Evolutionary conservation across 148 eudicot genomes (phyloP).

Genomic region (Gaultheria prostrata): DNA sequence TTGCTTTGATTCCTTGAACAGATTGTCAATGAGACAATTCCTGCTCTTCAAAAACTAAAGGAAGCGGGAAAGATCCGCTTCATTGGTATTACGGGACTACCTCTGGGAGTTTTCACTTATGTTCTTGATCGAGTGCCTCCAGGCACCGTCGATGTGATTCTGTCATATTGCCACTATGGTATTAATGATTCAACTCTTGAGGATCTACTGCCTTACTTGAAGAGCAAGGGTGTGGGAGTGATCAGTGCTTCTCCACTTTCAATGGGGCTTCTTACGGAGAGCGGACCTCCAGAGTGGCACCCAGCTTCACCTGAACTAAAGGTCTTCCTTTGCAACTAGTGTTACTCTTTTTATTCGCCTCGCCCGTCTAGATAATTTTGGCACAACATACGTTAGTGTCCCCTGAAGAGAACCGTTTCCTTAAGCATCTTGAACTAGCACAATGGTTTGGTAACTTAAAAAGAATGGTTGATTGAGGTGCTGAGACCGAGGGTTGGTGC

Average conservation of each 20-base stretch:
- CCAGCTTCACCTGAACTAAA: conserved; percentile 88
- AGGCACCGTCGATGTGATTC: conserved; percentile 79
- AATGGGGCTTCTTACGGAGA: conserved; percentile 98
- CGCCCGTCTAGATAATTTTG: not conserved
- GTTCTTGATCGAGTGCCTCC: conserved; percentile 91
- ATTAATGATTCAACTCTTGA: conserved; percentile 85
- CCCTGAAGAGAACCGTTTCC: not conserved
- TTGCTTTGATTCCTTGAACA: conserved; percentile 26
- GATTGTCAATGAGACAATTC: conserved; percentile 92
- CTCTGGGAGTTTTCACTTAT: conserved; percentile 72
- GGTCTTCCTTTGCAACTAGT: conserved; percentile 34
- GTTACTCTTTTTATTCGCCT: not conserved
- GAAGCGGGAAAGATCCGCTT: conserved; percentile 82
- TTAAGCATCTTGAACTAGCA: conserved; percentile 4
- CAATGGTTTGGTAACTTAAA: not conserved
- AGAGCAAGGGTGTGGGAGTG: conserved; percentile 90
- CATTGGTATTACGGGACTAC: conserved; percentile 97
- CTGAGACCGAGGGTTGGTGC: not conserved
- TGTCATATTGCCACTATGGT: conserved; percentile 88
- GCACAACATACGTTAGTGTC: not conserved
- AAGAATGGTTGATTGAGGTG: not conserved
- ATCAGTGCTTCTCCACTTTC: conserved; percentile 95
- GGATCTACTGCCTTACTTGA: conserved; percentile 82
- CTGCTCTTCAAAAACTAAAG: conserved; percentile 90
- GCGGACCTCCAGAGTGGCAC: conserved; percentile 97